A percentile compares a stretch with the other conserved stretches of the same genome.
Conservation (phyloP, 371 early-diverging fungal genomes). For the Syncephalis fuscata region DNA sequence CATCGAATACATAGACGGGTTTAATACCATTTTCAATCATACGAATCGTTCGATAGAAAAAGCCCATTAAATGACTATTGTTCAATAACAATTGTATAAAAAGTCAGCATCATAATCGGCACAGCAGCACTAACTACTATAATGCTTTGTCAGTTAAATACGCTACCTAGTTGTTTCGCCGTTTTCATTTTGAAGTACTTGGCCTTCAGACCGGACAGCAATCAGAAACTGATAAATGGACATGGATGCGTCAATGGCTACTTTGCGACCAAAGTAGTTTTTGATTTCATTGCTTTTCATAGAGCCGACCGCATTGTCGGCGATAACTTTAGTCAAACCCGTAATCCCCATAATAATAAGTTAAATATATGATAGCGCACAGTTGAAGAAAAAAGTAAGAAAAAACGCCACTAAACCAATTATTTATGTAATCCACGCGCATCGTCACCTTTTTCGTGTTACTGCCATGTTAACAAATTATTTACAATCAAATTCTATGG, state of each 20-base stretch:
- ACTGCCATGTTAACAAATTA: too few species aligned
- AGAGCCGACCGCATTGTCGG: conserved; percentile 79
- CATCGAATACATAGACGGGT: conserved; percentile 99
- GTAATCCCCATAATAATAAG: conserved; percentile 89
- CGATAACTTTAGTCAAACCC: conserved; percentile 86
- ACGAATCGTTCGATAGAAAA: conserved; percentile 97
- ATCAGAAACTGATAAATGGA: conserved; percentile 99
- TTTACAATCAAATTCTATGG: too few species aligned
- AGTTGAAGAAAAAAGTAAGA: too few species aligned
- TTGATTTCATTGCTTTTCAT: conserved; percentile 71
- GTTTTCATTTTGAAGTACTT: conserved; percentile 66
- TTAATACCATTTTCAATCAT: conserved; percentile 98
- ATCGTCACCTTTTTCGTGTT: too few species aligned
- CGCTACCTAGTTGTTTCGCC: conserved; percentile 86
- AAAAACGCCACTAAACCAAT: too few species aligned
- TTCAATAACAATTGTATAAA: too few species aligned
- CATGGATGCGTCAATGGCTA: conserved; percentile 98
- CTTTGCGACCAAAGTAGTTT: conserved; percentile 89
- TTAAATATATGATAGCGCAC: too few species aligned
- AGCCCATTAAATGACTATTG: conserved; percentile 92
- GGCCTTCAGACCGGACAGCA: conserved; percentile 92
- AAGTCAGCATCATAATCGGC: too few species aligned
- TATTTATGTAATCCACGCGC: too few species aligned
- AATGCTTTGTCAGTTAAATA: not conserved
- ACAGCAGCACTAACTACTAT: not conserved